Base-by-base conservation (phyloP, 495 filamentous ascomycete genomes). In the Aspergillus campestris region DNA sequence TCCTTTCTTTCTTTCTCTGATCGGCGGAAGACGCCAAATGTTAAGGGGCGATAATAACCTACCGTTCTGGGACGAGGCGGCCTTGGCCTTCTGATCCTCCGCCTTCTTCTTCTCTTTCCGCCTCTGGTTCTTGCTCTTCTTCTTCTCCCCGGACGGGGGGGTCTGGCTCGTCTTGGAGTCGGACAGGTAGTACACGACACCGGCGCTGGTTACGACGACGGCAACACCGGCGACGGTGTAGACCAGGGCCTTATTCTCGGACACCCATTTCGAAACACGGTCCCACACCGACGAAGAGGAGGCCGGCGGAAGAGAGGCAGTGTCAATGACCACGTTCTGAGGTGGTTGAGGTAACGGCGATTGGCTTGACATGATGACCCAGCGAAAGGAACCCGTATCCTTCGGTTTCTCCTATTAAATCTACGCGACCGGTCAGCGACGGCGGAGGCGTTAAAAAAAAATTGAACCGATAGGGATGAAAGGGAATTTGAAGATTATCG, bases 181-280 rank as follows among this genome's bases (percentile, higher is more conserved):
- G 54, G 68, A 73, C 40, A 95, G 71, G 61, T 95, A 95, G 71
- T 97, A 97, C 55, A 91, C 83, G 13, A 85, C 86, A 53, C 90
- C 92, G 24, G 89, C 94, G 49, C 83, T 82, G 27, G 86, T 90
- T 46, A 90, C 86, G 27, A 96, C 87, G 29, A 97, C 80, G 36
- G 89, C 89, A 27, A 94, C 84, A 63, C 91, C 92, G 45, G 88
- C 88, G 68, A 96, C 86, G 50, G 94, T 95, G 66, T 95, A 98
- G 33, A 95, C 92, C 38, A 90, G 73, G 34, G 84, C 86, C 70
- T 95, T 98, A 63, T 98, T 84, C 57, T 97, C 92, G 0, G 90
- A 88, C 18, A 84, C 87, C 89, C 91, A 98, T 65, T 78, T 85
- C 51, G 88, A 85, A 58, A 96, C 67, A 48, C 89, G 82, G 65